Evolutionary conservation across 345 rosid species (phyloP), one percentile per base, ranked within the genome.

Genomic region (Diplotaxis tenuifolia): DNA sequence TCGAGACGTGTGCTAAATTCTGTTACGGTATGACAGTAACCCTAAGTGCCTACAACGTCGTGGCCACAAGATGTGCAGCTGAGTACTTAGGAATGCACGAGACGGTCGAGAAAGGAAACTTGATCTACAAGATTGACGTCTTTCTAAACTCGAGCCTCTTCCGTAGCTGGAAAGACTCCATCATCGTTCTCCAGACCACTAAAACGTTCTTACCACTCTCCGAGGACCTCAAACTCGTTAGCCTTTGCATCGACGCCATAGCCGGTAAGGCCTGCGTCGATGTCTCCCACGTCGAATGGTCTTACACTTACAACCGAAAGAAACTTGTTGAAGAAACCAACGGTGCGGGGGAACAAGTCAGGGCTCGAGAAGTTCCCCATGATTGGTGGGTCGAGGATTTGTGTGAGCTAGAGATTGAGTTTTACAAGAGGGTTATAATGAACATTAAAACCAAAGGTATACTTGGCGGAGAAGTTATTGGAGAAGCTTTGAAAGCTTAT

Each of bases 371-470:
- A 12, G 96, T 92, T 65, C 98, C 91, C 4, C 73, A 42, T 72
- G 98, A 92, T 68, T 92, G 98, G 98, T 92, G 97, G 97, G 91
- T 89, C 8, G 96, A 92, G 82, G 97, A 92, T 85, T 63, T 92
- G 70, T 83, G 92, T 54, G 97, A 92, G 67, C 89, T 92, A 7
- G 91, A 87, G 42, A 82, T 92, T 4, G 94, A 87, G 62, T 53
- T 82, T 7, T 92, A 85, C 70, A 89, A 88, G 77, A 76, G 84
- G 15, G 88, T 87, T 64, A 55, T 89, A 38, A 58, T 60, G 75
- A 80, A 71, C 65, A 86, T 92, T 45, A 83, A 75, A 77, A 69
- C 75, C 58, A 84, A 82, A 83, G 84, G 75, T 23, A 22, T 72
- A 47, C 78, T 84, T 66, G 72, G 80, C 7, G 79, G 65, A 53